Evolutionary conservation across 106 monocot species (phyloP).

Genomic region (Xerophyta viscosa): DNA sequence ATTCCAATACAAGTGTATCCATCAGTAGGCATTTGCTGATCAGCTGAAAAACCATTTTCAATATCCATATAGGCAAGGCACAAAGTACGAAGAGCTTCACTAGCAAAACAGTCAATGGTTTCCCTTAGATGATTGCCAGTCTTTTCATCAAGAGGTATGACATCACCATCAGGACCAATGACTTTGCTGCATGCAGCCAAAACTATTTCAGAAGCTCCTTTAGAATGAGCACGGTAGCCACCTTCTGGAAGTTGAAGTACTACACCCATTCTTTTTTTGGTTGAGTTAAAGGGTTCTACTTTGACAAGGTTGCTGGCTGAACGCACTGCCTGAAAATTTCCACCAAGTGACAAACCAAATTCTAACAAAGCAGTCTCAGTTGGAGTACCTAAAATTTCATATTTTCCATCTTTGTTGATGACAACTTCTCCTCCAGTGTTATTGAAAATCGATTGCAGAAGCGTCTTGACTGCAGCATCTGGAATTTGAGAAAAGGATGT

Average conservation of each 20-base stretch:
- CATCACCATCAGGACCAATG: conserved; percentile 34
- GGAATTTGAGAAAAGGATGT: conserved; percentile 25
- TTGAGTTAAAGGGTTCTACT: conserved; percentile 68
- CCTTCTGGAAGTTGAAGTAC: conserved; percentile 52
- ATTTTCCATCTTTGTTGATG: conserved; percentile 25
- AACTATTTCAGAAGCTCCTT: conserved; percentile 74
- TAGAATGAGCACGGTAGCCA: conserved; percentile 34
- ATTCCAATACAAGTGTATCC: conserved; percentile 74
- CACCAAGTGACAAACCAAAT: conserved; percentile 50
- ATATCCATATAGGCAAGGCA: conserved; percentile 71
- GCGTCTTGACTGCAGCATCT: conserved; percentile 22
- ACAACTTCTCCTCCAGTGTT: conserved; percentile 74
- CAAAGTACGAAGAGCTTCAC: conserved; percentile 58
- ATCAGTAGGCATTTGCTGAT: conserved; percentile 29
- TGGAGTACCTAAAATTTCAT: conserved; percentile 67
- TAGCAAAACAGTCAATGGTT: conserved; percentile 50
- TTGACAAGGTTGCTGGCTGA: conserved; percentile 36
- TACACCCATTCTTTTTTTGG: conserved; percentile 71
- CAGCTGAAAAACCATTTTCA: conserved; percentile 24
- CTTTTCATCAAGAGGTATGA: conserved; percentile 37
- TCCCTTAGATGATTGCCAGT: conserved; percentile 19
- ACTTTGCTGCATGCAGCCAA: conserved; percentile 50
- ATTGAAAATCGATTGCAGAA: conserved; percentile 55
- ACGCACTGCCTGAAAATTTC: conserved; percentile 35
- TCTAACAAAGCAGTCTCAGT: conserved; percentile 64